Evolutionary conservation across 2,329 filamentous ascomycete genomes (phyloP).

Genomic region (Talaromyces albobiverticillius): DNA sequence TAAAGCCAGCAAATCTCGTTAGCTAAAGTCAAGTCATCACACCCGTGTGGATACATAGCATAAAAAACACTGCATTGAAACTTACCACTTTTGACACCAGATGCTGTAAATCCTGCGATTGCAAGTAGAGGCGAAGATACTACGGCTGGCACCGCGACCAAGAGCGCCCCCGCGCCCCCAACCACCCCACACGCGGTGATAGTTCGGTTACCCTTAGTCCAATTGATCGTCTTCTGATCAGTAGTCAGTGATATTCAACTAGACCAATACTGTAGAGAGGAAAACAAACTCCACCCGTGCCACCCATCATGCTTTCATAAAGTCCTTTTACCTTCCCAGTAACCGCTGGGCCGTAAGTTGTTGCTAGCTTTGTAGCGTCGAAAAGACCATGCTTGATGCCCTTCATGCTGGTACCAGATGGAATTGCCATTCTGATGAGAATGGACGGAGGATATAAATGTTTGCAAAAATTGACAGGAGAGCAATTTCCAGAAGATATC

Average conservation of each 20-base stretch:
- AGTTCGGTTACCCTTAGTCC: not conserved
- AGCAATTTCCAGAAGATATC: no score
- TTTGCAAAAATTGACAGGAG: no score
- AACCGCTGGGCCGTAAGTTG: not conserved
- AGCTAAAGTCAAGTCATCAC: not conserved
- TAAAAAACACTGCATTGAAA: not conserved
- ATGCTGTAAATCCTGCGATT: not conserved
- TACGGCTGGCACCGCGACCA: not conserved
- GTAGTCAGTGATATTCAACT: not conserved
- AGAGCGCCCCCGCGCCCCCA: not conserved
- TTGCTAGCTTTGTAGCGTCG: not conserved
- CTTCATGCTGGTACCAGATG: not conserved
- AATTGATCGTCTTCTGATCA: not conserved
- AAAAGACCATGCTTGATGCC: not conserved
- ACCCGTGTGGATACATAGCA: not conserved
- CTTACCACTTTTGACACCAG: not conserved
- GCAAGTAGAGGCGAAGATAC: not conserved
- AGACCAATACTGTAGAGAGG: not conserved
- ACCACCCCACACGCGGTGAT: not conserved
- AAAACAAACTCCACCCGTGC: not conserved
- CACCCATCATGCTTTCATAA: not conserved
- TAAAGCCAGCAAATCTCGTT: not conserved
- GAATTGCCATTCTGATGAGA: no score
- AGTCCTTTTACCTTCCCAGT: not conserved
- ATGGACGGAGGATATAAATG: no score